Conservation (phyloP, 495 filamentous ascomycete genomes). For the Penicillium steckii region DNA sequence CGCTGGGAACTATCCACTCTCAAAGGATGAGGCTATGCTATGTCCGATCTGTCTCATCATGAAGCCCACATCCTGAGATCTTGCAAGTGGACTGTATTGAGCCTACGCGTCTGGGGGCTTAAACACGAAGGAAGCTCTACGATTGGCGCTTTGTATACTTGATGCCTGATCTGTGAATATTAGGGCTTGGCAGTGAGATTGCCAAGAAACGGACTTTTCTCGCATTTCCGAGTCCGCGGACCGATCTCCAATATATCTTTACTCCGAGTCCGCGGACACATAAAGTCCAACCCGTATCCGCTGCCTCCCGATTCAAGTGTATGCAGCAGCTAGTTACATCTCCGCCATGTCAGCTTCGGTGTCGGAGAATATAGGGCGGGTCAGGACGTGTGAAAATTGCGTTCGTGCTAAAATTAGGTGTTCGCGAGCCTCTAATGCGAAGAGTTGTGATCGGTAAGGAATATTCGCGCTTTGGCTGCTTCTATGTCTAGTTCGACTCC, state of each 20-base stretch:
- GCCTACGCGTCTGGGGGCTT: not conserved
- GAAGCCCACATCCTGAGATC: too few relatives aligned
- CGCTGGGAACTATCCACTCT: too few relatives aligned
- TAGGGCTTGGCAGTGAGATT: not conserved
- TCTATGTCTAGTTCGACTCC: not conserved
- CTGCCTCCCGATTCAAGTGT: not conserved
- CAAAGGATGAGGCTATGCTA: conserved; percentile 10
- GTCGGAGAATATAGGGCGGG: not conserved
- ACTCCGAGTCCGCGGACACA: conserved; percentile 13
- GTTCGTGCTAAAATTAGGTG: conserved; percentile 20
- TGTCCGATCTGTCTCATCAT: conserved; percentile 8
- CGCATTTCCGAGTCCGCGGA: not conserved
- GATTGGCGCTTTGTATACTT: not conserved
- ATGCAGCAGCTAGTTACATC: not conserved
- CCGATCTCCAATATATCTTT: not conserved
- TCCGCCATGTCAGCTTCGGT: not conserved
- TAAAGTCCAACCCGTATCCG: conserved; percentile 7
- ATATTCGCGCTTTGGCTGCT: conserved; percentile 5
- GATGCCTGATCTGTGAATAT: not conserved
- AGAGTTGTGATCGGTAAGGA: conserved; percentile 15
- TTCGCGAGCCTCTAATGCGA: conserved; percentile 5
- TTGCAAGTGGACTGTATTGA: too few relatives aligned
- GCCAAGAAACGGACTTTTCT: conserved; percentile 8
- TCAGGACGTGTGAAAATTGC: conserved; percentile 19
- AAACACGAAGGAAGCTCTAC: not conserved